Percentiles rank a stretch among this genome's conserved stretches.
Evolutionary conservation across 768 basidiomycete genomes (phyloP).

Genomic region (Phaeotremella skinneri): DNA sequence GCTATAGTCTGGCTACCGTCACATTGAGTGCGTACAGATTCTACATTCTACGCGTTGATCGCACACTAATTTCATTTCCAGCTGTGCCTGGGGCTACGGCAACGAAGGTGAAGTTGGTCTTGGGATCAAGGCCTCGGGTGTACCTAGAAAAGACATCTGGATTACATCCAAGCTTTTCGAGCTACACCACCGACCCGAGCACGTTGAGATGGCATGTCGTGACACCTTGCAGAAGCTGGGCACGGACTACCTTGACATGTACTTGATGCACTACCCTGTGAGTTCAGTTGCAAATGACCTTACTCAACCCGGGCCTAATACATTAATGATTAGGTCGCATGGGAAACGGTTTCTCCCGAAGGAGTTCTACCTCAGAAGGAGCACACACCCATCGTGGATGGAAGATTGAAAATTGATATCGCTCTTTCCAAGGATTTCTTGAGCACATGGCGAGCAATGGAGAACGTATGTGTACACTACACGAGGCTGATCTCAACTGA

Average conservation of each 20-base stretch:
- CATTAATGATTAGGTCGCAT: slow-evolving; percentile 2
- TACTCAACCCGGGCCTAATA: background rate
- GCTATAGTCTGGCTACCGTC: slow-evolving; percentile 6
- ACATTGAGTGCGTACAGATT: slow-evolving; percentile 1
- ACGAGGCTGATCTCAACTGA: slow-evolving; percentile 5
- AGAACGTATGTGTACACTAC: slow-evolving; percentile 53
- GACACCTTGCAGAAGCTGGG: slow-evolving; percentile 55
- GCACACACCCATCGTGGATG: slow-evolving; percentile 58
- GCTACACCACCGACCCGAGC: slow-evolving; percentile 63
- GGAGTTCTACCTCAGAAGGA: slow-evolving; percentile 10
- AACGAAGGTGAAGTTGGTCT: slow-evolving; percentile 73
- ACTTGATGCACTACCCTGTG: slow-evolving; percentile 72
- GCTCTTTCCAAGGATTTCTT: slow-evolving; percentile 68
- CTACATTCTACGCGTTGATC: background rate
- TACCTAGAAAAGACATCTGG: slow-evolving; percentile 69
- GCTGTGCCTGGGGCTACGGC: slow-evolving; percentile 60
- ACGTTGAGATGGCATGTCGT: slow-evolving; percentile 66
- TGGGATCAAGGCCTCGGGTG: slow-evolving; percentile 66
- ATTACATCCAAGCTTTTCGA: slow-evolving; percentile 60
- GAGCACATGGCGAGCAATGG: slow-evolving; percentile 76
- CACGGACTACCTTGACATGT: slow-evolving; percentile 69
- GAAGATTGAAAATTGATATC: slow-evolving; percentile 56
- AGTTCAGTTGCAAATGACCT: background rate
- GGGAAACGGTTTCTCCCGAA: background rate
- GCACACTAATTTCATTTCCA: slow-evolving; percentile 9